phyloP scores from a whole-genome alignment of 495 filamentous ascomycete genomes.

The Umbilicaria muhlenbergii region DNA sequence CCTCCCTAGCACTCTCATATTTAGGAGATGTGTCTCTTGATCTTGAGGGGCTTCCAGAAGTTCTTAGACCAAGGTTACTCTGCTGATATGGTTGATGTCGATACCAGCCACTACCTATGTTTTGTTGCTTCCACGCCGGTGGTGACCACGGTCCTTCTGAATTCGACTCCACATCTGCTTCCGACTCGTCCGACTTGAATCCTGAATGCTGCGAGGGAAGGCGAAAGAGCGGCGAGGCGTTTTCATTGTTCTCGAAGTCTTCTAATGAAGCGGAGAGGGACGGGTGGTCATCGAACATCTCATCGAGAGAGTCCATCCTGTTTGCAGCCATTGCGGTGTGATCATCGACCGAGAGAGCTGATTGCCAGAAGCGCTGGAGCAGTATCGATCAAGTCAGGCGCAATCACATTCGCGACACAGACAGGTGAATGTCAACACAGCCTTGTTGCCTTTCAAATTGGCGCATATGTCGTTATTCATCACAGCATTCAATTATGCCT shows the following conservation, averaged over 20 bases:
- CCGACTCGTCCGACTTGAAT: constrained; percentile 51
- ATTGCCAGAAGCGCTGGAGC: constrained; percentile 4
- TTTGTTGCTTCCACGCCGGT: constrained; percentile 38
- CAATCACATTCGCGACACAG: neutral
- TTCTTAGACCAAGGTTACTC: constrained; percentile 24
- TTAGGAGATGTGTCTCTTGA: constrained; percentile 39
- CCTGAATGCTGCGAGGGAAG: constrained; percentile 64
- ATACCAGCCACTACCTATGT: constrained; percentile 43
- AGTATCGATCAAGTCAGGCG: neutral
- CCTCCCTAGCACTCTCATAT: constrained; percentile 29
- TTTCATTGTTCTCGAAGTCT: constrained; percentile 52
- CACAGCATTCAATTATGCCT: too few relatives aligned
- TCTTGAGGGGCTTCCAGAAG: constrained; percentile 30
- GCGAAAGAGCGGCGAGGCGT: constrained; percentile 37
- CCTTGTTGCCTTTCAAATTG: too few relatives aligned
- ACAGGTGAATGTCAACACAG: neutral
- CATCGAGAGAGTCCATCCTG: constrained; percentile 33
- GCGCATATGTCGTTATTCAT: too few relatives aligned
- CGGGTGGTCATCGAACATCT: constrained; percentile 48
- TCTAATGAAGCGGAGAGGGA: constrained; percentile 58
- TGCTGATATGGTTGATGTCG: constrained; percentile 34
- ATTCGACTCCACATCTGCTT: constrained; percentile 26
- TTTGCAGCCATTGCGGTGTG: constrained; percentile 23
- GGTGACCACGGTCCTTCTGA: constrained; percentile 39
- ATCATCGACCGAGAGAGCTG: neutral